Conservation (phyloP, 2,329 filamentous ascomycete species). For the Fusarium succisae region DNA sequence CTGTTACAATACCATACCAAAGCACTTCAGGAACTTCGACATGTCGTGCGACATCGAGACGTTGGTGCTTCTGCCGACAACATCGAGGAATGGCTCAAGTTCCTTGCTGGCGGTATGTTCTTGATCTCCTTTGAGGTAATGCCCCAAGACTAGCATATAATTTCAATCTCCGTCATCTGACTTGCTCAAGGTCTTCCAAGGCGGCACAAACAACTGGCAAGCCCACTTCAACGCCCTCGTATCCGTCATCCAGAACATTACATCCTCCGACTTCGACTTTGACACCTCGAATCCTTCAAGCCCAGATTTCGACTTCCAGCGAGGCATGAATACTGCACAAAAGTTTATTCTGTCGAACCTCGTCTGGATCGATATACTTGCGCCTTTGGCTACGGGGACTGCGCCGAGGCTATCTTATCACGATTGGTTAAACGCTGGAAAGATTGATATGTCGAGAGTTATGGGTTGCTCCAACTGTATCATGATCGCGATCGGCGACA, state of each 20-base stretch:
- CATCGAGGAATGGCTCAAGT: constrained; percentile 39
- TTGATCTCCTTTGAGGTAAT: constrained; percentile 43
- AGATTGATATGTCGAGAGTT: constrained; percentile 27
- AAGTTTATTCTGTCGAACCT: constrained; percentile 30
- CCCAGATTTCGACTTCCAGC: constrained; percentile 4
- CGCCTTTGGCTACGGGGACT: constrained; percentile 15
- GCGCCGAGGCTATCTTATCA: constrained; percentile 10
- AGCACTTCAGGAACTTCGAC: constrained; percentile 38
- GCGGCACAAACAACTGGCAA: constrained; percentile 33
- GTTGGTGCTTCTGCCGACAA: constrained; percentile 6
- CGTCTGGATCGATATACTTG: constrained; percentile 36
- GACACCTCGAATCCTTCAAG: not conserved
- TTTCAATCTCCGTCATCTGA: no score
- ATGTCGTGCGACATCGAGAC: constrained; percentile 23
- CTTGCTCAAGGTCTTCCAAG: constrained; percentile 21
- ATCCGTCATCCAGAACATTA: constrained; percentile 11
- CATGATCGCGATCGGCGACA: constrained; percentile 33
- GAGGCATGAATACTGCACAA: constrained; percentile 30
- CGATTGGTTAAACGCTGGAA: constrained; percentile 9
- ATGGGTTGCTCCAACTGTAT: constrained; percentile 37
- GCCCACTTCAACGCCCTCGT: constrained; percentile 32
- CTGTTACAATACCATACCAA: constrained; percentile 40
- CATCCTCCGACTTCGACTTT: not conserved
- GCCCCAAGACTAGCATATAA: accelerated
- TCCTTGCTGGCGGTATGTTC: constrained; percentile 38